Percentiles rank a stretch among this genome's conserved stretches.
Evolutionary conservation across 1,139 yeast genomes (phyloP).

Genomic region (Taphrina wiesneri): DNA sequence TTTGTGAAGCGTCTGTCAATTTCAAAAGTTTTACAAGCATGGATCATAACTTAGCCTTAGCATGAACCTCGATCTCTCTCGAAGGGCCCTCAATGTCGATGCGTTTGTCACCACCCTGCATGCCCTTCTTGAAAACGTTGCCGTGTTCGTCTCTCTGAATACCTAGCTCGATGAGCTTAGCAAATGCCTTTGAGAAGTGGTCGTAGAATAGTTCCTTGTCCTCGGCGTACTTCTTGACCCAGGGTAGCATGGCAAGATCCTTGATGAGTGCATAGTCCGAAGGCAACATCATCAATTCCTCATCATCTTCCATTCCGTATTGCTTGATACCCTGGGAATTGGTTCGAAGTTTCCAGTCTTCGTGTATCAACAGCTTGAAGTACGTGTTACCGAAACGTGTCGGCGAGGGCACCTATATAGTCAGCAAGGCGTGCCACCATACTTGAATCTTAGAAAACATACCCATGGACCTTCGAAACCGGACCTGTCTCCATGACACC

Average conservation of each 20-base stretch:
- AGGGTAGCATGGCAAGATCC: constrained; percentile 63
- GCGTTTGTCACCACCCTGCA: constrained; percentile 28
- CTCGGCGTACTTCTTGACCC: constrained; percentile 70
- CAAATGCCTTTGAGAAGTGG: constrained; percentile 70
- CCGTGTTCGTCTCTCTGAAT: constrained; percentile 45
- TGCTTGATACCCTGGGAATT: constrained; percentile 28
- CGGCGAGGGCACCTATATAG: constrained; percentile 58
- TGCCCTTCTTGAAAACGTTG: constrained; percentile 35
- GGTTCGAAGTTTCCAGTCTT: constrained; percentile 66
- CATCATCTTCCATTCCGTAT: constrained; percentile 57
- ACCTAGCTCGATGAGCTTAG: constrained; percentile 72
- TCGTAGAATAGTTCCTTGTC: constrained; percentile 68
- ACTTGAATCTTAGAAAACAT: neutral
- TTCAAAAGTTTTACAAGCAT: neutral
- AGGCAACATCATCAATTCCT: constrained; percentile 86
- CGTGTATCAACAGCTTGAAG: constrained; percentile 64
- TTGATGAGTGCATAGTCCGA: constrained; percentile 74
- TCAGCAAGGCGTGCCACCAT: neutral
- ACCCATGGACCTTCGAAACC: constrained; percentile 92
- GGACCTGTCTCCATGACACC: constrained; percentile 58
- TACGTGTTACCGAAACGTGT: constrained; percentile 80
- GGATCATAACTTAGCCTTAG: constrained; percentile 20
- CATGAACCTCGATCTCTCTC: constrained; percentile 18
- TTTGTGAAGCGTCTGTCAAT: neutral
- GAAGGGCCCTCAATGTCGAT: constrained; percentile 27